phyloP scores from a whole-genome alignment of 2,329 filamentous ascomycete species.

The Dactylonectria estremocensis region DNA sequence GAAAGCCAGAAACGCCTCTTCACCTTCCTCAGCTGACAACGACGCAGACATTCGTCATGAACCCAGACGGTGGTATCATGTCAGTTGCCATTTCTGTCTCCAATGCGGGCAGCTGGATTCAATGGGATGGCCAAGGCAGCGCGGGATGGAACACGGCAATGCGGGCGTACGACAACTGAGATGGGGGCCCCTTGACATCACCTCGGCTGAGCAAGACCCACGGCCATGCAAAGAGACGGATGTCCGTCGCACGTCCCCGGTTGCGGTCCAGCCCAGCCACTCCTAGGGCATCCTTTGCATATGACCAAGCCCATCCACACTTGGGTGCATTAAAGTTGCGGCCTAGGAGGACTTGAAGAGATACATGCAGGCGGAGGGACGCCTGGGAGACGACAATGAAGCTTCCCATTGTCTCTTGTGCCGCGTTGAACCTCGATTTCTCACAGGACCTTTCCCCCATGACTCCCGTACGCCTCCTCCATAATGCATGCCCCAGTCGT shows the following conservation, averaged over 20 bases:
- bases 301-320: background rate
- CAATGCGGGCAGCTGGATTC: background rate
- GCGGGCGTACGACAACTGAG: background rate
- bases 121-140: background rate
- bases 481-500: too few relatives aligned
- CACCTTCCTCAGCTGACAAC: background rate
- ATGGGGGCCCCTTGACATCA: slow-evolving; percentile 2
- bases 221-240: slow-evolving; percentile 12
- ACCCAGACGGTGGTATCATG: background rate
- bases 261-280: background rate
- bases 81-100: background rate
- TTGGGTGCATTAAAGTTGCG: background rate
- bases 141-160: background rate
- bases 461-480: background rate
- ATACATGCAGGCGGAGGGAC: background rate
- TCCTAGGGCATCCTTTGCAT: background rate
- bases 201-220: slow-evolving; percentile 18
- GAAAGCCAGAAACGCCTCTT: background rate
- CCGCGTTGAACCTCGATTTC: background rate
- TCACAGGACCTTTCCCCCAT: too few relatives aligned
- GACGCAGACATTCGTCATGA: background rate
- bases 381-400: background rate
- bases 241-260: background rate
- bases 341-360: background rate
- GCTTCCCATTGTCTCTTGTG: background rate